phyloP scores from a whole-genome alignment of 192 early-diverging fungal genomes.

The Entomortierella lignicola region DNA sequence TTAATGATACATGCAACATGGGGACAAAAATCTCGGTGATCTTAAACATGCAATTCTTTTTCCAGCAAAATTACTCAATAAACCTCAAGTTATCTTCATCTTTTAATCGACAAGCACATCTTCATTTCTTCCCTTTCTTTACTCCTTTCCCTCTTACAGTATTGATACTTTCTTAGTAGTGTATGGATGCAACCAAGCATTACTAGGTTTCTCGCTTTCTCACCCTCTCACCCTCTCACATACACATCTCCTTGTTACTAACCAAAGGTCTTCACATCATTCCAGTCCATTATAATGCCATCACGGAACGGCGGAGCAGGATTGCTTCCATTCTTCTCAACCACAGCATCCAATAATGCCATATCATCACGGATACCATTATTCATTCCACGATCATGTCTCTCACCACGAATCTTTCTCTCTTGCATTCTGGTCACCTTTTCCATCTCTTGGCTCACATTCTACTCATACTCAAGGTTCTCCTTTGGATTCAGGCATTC shows the following conservation, averaged over 20 bases:
- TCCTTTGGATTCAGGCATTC: slow-evolving; percentile 9
- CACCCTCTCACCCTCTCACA: too few relatives aligned
- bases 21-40: too few relatives aligned
- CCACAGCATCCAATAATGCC: neutral
- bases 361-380: slow-evolving; percentile 5
- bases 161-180: neutral
- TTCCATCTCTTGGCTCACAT: slow-evolving; percentile 27
- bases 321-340: slow-evolving; percentile 35
- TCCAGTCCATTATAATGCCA: slow-evolving; percentile 6
- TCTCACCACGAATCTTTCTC: slow-evolving; percentile 48
- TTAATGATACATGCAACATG: too few relatives aligned
- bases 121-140: too few relatives aligned
- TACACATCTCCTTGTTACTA: neutral
- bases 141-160: too few relatives aligned
- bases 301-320: slow-evolving; percentile 10
- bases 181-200: neutral
- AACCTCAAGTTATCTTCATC: too few relatives aligned
- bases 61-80: too few relatives aligned
- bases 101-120: too few relatives aligned
- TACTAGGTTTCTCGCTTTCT: too few relatives aligned
- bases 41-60: too few relatives aligned
- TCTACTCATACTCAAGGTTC: slow-evolving; percentile 28
- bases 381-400: slow-evolving; percentile 37
- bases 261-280: neutral
- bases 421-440: slow-evolving; percentile 39